Evolutionary conservation across 1,284 basidiomycete species (phyloP).

Genomic region (Austroboletus olivaceoglutinosus): DNA sequence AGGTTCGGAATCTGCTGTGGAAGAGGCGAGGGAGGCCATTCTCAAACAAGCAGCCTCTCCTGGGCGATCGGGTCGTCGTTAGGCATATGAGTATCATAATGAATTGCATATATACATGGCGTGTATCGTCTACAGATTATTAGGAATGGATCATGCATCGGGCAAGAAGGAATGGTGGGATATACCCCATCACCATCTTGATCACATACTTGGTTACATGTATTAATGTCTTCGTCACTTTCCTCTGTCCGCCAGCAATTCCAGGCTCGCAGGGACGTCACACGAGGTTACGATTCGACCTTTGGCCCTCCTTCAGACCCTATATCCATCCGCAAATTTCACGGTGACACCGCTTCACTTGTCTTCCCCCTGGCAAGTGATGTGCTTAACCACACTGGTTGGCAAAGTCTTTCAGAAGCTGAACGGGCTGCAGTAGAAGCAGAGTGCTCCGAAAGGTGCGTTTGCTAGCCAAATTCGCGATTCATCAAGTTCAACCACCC

Average conservation of each 20-base stretch:
- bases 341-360: slow-evolving; percentile 29
- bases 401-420: slow-evolving; percentile 29
- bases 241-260: background rate
- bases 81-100: slow-evolving; percentile 9
- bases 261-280: slow-evolving; percentile 15
- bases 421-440: slow-evolving; percentile 31
- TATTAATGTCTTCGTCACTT: background rate
- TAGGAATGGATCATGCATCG: slow-evolving; percentile 21
- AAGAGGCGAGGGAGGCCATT: slow-evolving; percentile 79
- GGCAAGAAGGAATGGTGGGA: background rate
- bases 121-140: slow-evolving; percentile 30
- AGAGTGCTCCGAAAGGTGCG: slow-evolving; percentile 43
- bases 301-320: slow-evolving; percentile 58
- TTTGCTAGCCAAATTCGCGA: background rate
- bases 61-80: slow-evolving; percentile 48
- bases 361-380: slow-evolving; percentile 9
- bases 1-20: slow-evolving; percentile 71
- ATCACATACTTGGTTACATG: too few species aligned
- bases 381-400: slow-evolving; percentile 17
- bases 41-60: slow-evolving; percentile 56
- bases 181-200: too few species aligned
- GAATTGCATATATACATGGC: slow-evolving; percentile 24
- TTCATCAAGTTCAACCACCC: background rate
- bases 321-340: slow-evolving; percentile 45
- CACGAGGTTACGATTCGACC: slow-evolving; percentile 28